A percentile compares a stretch with the other conserved stretches of the same genome.
phyloP scores from a whole-genome alignment of 2,329 filamentous ascomycete genomes.

The Ceratocystis smalleyi region DNA sequence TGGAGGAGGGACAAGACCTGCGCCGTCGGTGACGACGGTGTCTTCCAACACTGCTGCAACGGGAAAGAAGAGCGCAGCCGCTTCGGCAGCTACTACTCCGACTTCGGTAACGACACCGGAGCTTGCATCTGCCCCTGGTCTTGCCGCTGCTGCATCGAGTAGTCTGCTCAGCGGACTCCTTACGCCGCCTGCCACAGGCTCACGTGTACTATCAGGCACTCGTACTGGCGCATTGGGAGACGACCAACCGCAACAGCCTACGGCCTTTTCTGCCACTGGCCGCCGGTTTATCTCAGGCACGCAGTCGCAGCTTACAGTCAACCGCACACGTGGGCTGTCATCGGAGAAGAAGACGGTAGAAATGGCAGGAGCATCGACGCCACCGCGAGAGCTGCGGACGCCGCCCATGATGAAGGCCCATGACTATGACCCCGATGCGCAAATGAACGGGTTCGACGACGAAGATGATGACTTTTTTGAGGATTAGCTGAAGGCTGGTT shows the following conservation, averaged over 20 bases:
- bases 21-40: neutral
- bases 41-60: neutral
- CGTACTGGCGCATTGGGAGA: neutral
- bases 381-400: slow-evolving; percentile 34
- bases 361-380: slow-evolving; percentile 17
- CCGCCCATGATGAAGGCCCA: slow-evolving; percentile 46
- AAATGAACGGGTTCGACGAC: slow-evolving; percentile 43
- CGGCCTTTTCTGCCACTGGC: slow-evolving; percentile 45
- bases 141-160: slow-evolving; percentile 25
- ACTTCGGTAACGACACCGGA: slow-evolving; percentile 22
- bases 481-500: slow-evolving; percentile 22
- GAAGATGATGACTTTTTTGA: slow-evolving; percentile 43
- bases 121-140: neutral
- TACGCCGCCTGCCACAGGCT: slow-evolving; percentile 69
- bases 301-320: slow-evolving; percentile 20
- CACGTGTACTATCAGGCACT: slow-evolving; percentile 29
- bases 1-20: slow-evolving; percentile 32
- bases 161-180: slow-evolving; percentile 62
- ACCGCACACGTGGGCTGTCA: neutral
- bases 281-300: slow-evolving; percentile 34
- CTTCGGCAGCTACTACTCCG: slow-evolving; percentile 2
- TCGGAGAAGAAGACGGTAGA: neutral
- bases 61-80: neutral
- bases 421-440: slow-evolving; percentile 47
- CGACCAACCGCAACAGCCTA: slow-evolving; percentile 33